A percentile compares a stretch with the other conserved stretches of the same genome.
phyloP scores from a whole-genome alignment of 139 green algal species.

The Chlorella vulgaris region DNA sequence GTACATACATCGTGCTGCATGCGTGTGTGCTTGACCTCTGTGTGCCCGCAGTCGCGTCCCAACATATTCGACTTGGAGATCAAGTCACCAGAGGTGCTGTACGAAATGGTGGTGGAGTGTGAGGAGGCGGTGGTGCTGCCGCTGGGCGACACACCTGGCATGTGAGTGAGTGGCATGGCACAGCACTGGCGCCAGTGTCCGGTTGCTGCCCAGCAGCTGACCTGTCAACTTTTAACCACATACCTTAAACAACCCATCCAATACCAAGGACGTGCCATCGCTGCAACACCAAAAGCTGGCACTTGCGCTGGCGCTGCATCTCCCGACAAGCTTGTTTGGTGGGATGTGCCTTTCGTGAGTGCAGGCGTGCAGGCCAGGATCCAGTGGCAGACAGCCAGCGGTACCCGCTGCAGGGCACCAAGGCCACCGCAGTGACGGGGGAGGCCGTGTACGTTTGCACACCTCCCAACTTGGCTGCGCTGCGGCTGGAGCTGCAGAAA shows the following conservation, averaged over 20 bases:
- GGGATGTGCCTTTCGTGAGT: not conserved
- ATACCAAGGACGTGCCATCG: too few relatives aligned
- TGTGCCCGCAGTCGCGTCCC: constrained; percentile 77
- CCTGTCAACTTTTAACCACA: too few relatives aligned
- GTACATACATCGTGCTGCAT: too few relatives aligned
- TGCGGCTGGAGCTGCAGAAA: constrained; percentile 65
- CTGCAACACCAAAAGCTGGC: too few relatives aligned
- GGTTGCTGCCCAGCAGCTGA: too few relatives aligned
- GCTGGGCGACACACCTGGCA: constrained; percentile 55
- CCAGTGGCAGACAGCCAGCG: constrained; percentile 11
- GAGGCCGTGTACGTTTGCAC: constrained; percentile 78
- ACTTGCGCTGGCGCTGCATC: too few relatives aligned
- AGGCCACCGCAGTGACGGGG: constrained; percentile 67
- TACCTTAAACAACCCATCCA: too few relatives aligned
- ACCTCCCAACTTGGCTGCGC: constrained; percentile 59
- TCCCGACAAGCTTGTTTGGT: too few relatives aligned
- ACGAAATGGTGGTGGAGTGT: constrained; percentile 87
- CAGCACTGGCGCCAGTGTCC: too few relatives aligned
- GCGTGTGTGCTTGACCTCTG: too few relatives aligned
- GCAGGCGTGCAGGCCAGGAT: constrained; percentile 28
- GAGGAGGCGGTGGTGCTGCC: constrained; percentile 87
- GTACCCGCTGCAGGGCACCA: constrained; percentile 35
- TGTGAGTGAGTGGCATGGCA: too few relatives aligned
- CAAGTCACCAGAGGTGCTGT: constrained; percentile 64
- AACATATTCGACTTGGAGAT: constrained; percentile 94